Evolutionary conservation across 108 stramenopile species (phyloP), one percentile per base, ranked within the genome.

Genomic region (Skeletonema menzelii): DNA sequence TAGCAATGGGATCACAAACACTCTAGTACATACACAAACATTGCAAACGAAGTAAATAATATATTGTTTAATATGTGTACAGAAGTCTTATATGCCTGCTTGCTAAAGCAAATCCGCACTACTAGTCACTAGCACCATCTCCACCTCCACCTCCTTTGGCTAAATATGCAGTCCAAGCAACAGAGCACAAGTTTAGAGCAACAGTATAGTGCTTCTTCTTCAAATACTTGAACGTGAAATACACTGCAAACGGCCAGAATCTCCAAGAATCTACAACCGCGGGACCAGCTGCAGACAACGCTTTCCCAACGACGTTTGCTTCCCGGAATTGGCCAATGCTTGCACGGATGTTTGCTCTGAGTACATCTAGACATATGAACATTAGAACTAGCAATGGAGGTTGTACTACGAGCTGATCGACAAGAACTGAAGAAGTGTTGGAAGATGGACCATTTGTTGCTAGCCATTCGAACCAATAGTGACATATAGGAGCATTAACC

Each of bases 131-230:
- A 27, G 6, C 42, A 24, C 22, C 47, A 53, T 37, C 44, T 28
- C 47, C 60, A 15, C 38, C 49, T 53, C 60, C 49, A 35, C 44
- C 49, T 28, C 44, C 60, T 22, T 67, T 68, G 12, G 67, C 58
- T 27, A 74, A 42, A 61, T 75, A 80, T 13, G 75, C 63, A 4
- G 79, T 80, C 79, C 79, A 80, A 35, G 79, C 74, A 22, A 80
- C 69, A 15, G 79, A 80, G 26, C 79, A 80, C 55, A 80, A 59
- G 59, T 80, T 80, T 42, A 80, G 30, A 8, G 79, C 79, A 28
- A 80, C 79, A 24, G 79, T 80, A 47, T 80, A 80, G 40, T 80
- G 74, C 28, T 80, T 80, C 58, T 74, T 79, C 56, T 80, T 80
- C 69, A 80, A 70, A 46, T 75, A 80, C 38, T 76, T 75, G 69